Evolutionary conservation across 257 asterid species (phyloP).

Genomic region (Haberlea rhodopensis): DNA sequence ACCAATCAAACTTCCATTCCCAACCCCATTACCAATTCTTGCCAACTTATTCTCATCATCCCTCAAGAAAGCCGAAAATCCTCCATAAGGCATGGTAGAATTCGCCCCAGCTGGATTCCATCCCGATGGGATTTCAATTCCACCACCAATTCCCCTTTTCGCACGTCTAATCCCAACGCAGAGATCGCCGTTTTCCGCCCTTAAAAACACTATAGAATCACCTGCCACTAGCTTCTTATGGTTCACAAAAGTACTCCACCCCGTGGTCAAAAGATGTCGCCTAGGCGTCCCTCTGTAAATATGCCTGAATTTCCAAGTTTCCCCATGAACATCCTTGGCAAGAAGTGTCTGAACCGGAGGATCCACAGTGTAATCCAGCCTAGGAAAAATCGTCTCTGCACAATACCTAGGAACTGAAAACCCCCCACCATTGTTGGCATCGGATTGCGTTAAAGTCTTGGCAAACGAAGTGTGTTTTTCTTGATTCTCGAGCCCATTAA

Average conservation of each 20-base stretch:
- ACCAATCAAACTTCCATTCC: slow-evolving; percentile 27
- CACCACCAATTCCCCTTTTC: slow-evolving; percentile 69
- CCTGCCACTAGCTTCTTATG: slow-evolving; percentile 91
- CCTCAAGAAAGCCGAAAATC: slow-evolving; percentile 57
- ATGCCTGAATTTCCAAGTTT: slow-evolving; percentile 90
- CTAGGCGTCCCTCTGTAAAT: slow-evolving; percentile 90
- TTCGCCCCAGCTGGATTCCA: slow-evolving; percentile 55
- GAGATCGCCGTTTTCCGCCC: slow-evolving; percentile 80
- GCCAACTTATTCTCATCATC: slow-evolving; percentile 50
- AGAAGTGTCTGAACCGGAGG: slow-evolving; percentile 66
- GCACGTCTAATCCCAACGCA: slow-evolving; percentile 89
- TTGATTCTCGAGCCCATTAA: slow-evolving; percentile 33
- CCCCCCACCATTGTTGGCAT: slow-evolving; percentile 69
- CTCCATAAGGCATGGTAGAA: slow-evolving; percentile 52
- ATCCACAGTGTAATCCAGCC: slow-evolving; percentile 50
- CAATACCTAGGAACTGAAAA: slow-evolving; percentile 69
- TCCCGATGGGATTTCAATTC: slow-evolving; percentile 53
- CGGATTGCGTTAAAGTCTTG: slow-evolving; percentile 61
- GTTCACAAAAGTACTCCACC: slow-evolving; percentile 96
- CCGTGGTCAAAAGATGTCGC: slow-evolving; percentile 91
- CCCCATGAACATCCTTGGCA: slow-evolving; percentile 91
- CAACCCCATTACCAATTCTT: slow-evolving; percentile 30
- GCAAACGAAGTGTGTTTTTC: slow-evolving; percentile 60
- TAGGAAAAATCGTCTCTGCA: slow-evolving; percentile 65
- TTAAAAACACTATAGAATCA: slow-evolving; percentile 81